A percentile compares a stretch with the other conserved stretches of the same genome.
phyloP scores from a whole-genome alignment of 2,329 filamentous ascomycete species.

The Diaporthe australafricana region DNA sequence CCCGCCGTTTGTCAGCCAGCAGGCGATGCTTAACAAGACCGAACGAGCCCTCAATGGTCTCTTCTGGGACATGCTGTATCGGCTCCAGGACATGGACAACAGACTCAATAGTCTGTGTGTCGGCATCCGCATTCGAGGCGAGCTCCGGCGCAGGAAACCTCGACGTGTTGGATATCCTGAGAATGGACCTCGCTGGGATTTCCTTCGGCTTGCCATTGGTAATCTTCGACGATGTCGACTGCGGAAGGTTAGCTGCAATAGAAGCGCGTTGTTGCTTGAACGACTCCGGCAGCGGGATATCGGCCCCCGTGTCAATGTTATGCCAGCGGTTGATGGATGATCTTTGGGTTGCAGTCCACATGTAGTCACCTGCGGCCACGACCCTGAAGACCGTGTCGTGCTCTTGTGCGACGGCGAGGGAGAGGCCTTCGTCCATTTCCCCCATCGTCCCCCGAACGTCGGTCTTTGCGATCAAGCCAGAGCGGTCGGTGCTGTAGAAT shows the following conservation, averaged over 20 bases:
- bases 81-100: constrained; percentile 65
- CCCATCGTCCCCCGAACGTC: constrained; percentile 80
- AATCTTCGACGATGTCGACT: constrained; percentile 49
- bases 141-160: constrained; percentile 73
- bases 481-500: constrained; percentile 95
- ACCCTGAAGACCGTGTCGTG: constrained; percentile 82
- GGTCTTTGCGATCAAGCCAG: constrained; percentile 94
- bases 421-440: constrained; percentile 88
- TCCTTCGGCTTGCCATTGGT: constrained; percentile 62
- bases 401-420: constrained; percentile 91
- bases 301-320: constrained; percentile 82
- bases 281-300: constrained; percentile 72
- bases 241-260: constrained; percentile 52
- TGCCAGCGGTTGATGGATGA: constrained; percentile 94
- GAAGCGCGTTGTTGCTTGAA: constrained; percentile 63
- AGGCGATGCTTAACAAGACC: constrained; percentile 93
- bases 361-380: constrained; percentile 76
- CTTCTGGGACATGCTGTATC: constrained; percentile 75
- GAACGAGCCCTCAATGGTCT: constrained; percentile 94
- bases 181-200: constrained; percentile 81
- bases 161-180: constrained; percentile 87
- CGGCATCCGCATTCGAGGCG: constrained; percentile 65
- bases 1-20: constrained; percentile 89
- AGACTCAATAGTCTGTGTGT: constrained; percentile 47
- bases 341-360: constrained; percentile 91